Conservation (phyloP, 2,329 filamentous ascomycete species). For the Coniochaeta prunicola region DNA sequence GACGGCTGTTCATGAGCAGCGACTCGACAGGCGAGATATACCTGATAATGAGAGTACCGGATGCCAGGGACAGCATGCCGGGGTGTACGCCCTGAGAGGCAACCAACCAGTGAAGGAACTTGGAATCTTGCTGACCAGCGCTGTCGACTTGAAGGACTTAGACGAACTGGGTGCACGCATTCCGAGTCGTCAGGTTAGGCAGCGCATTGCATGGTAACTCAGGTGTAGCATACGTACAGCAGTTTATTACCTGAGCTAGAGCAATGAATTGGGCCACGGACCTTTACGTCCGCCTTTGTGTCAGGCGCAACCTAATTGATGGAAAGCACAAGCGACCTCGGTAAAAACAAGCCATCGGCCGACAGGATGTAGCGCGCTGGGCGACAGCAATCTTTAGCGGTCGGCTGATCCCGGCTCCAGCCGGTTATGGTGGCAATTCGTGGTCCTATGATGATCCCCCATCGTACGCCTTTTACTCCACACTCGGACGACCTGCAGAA, state of each 20-base stretch:
- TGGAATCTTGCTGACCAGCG: too few species aligned
- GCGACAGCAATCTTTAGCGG: not conserved
- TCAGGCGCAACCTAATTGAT: not conserved
- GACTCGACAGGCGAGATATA: slow-evolving; percentile 59
- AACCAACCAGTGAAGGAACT: not conserved
- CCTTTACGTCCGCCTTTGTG: not conserved
- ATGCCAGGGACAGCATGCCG: not conserved
- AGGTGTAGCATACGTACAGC: too few species aligned
- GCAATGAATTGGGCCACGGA: not conserved
- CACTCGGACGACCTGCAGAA: not conserved
- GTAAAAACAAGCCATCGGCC: not conserved
- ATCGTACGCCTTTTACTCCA: not conserved
- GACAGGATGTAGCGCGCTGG: not conserved
- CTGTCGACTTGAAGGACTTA: too few species aligned
- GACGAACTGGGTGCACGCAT: too few species aligned
- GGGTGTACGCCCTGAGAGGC: not conserved
- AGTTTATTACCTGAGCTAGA: not conserved
- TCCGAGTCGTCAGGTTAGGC: too few species aligned
- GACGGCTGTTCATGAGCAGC: slow-evolving; percentile 52
- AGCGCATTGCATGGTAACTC: too few species aligned
- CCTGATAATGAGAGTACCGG: slow-evolving; percentile 20
- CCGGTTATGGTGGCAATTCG: not conserved
- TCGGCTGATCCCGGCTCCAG: not conserved
- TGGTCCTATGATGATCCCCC: not conserved
- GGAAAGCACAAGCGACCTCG: not conserved